phyloP scores from a whole-genome alignment of 345 rosid genomes.

The Erucastrum elatum region DNA sequence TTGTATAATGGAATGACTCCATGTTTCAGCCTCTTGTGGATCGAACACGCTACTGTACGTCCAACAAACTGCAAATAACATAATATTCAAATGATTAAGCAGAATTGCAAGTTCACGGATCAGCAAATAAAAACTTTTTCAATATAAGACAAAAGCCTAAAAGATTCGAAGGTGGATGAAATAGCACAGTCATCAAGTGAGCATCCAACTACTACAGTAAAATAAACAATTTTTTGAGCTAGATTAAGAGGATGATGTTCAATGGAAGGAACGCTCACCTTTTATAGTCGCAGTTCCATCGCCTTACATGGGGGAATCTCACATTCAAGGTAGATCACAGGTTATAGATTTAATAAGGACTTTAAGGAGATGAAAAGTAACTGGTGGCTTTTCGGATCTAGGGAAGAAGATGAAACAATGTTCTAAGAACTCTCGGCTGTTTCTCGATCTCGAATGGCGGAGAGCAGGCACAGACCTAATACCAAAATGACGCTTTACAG shows the following conservation, averaged over 20 bases:
- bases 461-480: not conserved
- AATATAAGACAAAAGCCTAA: not conserved
- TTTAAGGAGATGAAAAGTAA: not conserved
- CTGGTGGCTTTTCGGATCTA: not conserved
- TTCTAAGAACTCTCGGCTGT: not conserved
- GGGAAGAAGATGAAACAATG: not conserved
- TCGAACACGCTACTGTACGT: not conserved
- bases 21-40: too few species aligned
- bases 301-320: not conserved
- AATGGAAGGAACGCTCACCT: not conserved
- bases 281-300: not conserved
- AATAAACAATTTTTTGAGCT: not conserved
- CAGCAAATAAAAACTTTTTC: conserved; percentile 14
- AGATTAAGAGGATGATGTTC: not conserved
- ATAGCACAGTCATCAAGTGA: not conserved
- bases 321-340: too few species aligned
- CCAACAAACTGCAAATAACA: not conserved
- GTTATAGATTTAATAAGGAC: not conserved
- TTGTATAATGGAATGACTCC: too few species aligned
- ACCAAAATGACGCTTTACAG: too few species aligned
- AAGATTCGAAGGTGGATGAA: not conserved
- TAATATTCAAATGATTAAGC: conserved; percentile 18
- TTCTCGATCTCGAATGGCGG: not conserved
- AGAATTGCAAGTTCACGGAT: conserved; percentile 87
- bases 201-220: not conserved